A percentile compares a stretch with the other conserved stretches of the same genome.
Evolutionary conservation across 1,139 yeast genomes (phyloP).

Genomic region (Kazachstania sp.): DNA sequence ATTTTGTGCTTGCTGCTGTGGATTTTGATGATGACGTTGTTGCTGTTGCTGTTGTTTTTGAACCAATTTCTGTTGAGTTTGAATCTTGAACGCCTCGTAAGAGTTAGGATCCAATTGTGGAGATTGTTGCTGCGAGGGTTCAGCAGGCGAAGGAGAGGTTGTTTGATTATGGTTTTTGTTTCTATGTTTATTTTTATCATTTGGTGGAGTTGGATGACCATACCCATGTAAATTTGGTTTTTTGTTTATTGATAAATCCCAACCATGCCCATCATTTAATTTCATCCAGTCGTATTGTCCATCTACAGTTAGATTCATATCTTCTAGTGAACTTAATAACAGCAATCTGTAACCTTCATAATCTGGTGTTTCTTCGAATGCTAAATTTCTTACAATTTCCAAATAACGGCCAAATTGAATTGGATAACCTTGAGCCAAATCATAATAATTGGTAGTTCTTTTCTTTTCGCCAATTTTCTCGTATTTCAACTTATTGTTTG

Average conservation of each 20-base stretch:
- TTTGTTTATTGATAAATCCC: constrained; percentile 72
- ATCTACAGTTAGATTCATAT: constrained; percentile 45
- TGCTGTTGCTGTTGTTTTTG: constrained; percentile 21
- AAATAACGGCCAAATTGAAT: constrained; percentile 71
- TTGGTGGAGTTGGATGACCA: constrained; percentile 59
- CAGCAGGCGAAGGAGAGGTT: constrained; percentile 6
- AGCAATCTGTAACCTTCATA: constrained; percentile 63
- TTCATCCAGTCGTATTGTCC: constrained; percentile 83
- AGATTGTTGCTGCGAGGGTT: constrained; percentile 10
- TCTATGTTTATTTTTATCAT: constrained; percentile 35
- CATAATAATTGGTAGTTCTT: constrained; percentile 60
- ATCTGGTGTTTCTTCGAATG: constrained; percentile 73
- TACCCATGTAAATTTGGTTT: constrained; percentile 78
- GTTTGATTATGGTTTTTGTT: constrained; percentile 23
- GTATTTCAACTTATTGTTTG: constrained; percentile 72
- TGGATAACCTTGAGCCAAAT: constrained; percentile 61
- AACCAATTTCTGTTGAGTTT: constrained; percentile 30
- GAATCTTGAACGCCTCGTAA: constrained; percentile 33
- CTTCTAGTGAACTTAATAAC: constrained; percentile 55
- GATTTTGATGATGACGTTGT: constrained; percentile 13
- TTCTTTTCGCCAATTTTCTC: constrained; percentile 78
- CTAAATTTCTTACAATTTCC: constrained; percentile 59
- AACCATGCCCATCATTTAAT: constrained; percentile 69
- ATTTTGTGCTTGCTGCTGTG: constrained; percentile 11
- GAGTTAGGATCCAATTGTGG: constrained; percentile 31